A percentile compares a stretch with the other conserved stretches of the same genome.
Evolutionary conservation across 495 filamentous ascomycete species (phyloP).

Genomic region (Xylaria flabelliformis): DNA sequence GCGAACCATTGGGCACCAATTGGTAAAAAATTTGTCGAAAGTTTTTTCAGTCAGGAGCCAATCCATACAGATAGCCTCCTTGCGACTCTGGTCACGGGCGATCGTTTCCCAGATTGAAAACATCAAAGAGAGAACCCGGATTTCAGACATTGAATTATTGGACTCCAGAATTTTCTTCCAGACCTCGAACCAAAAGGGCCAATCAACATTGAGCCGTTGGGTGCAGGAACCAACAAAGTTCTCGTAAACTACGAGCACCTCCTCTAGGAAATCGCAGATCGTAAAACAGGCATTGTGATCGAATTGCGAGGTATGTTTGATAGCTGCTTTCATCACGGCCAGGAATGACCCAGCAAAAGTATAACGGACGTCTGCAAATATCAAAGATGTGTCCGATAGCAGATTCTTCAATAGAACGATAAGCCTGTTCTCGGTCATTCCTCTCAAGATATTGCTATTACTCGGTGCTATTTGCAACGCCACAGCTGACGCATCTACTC

Average conservation of each 20-base stretch:
- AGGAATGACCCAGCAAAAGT: constrained; percentile 83
- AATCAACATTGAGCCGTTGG: constrained; percentile 61
- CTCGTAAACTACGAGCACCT: constrained; percentile 57
- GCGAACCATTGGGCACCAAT: constrained; percentile 98
- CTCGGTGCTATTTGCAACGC: constrained; percentile 66
- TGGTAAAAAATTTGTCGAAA: constrained; percentile 87
- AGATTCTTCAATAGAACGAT: constrained; percentile 88
- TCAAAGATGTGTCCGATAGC: constrained; percentile 60
- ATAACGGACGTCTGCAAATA: constrained; percentile 55
- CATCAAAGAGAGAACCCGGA: constrained; percentile 85
- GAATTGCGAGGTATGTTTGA: constrained; percentile 78
- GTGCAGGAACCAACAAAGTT: constrained; percentile 47
- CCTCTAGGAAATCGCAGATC: constrained; percentile 91
- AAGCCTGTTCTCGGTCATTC: constrained; percentile 91
- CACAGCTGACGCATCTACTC: constrained; percentile 71
- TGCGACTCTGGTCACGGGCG: constrained; percentile 68
- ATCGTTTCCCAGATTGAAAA: constrained; percentile 83
- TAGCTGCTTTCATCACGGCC: constrained; percentile 72
- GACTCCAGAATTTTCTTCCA: constrained; percentile 83
- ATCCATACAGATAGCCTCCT: constrained; percentile 73
- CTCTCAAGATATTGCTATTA: constrained; percentile 70
- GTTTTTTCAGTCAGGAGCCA: constrained; percentile 80
- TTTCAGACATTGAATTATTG: constrained; percentile 92
- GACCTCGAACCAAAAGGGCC: constrained; percentile 89
- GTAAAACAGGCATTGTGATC: constrained; percentile 91